Percentiles rank a stretch among this genome's conserved stretches.
phyloP scores from a whole-genome alignment of 2,329 filamentous ascomycete genomes.

The Leptographium galeiforme region DNA sequence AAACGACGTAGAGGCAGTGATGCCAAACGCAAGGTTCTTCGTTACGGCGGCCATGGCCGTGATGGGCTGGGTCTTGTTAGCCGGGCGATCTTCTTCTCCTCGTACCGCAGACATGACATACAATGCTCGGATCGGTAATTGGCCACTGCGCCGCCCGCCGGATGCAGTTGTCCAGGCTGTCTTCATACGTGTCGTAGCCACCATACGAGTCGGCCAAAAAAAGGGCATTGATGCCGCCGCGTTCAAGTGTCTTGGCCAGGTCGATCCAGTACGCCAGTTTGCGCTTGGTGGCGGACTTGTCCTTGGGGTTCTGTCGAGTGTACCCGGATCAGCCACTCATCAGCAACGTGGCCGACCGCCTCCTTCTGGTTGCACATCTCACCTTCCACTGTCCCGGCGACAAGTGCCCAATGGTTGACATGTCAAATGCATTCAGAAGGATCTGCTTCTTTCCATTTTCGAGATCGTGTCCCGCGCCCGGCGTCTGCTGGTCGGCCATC shows the following conservation, averaged over 20 bases:
- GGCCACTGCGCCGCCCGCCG: conserved; percentile 51
- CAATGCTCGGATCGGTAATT: conserved; percentile 49
- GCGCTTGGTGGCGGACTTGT: conserved; percentile 4
- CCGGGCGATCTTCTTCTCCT: too few species aligned
- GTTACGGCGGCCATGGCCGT: conserved; percentile 12
- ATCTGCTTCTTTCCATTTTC: conserved; percentile 1
- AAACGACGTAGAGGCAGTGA: conserved; percentile 8
- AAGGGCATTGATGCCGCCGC: conserved; percentile 6
- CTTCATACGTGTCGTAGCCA: conserved; percentile 49
- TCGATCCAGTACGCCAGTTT: conserved; percentile 9
- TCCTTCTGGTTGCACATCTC: background rate
- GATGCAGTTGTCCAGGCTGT: conserved; percentile 46
- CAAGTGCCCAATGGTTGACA: conserved; percentile 6
- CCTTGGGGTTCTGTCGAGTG: conserved; percentile 10
- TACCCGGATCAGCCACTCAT: background rate
- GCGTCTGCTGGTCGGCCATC: background rate
- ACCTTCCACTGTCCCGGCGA: conserved; percentile 6
- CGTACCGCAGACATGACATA: background rate
- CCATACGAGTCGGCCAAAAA: conserved; percentile 49
- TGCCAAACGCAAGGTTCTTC: conserved; percentile 10
- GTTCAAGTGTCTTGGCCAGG: conserved; percentile 7
- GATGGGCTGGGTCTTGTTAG: conserved; percentile 2
- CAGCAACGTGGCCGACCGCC: background rate
- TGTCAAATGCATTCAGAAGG: conserved; percentile 9
- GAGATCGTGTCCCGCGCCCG: background rate